Conservation (phyloP, 306 rosid genomes). For the Medicago ruthenica region DNA sequence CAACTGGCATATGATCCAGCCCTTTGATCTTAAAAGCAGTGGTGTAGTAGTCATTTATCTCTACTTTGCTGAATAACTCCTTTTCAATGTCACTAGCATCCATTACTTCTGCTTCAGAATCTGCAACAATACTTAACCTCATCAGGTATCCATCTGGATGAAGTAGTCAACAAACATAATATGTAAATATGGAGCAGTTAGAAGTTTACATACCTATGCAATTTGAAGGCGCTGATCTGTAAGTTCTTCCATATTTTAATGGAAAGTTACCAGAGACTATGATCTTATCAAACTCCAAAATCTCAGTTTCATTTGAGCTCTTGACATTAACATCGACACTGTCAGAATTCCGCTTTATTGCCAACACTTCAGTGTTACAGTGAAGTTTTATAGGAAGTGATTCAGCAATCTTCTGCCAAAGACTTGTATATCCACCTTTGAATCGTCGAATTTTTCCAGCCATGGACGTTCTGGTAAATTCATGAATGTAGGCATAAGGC, state of each 20-base stretch:
- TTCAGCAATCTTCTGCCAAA: conserved; percentile 78
- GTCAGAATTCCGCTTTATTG: conserved; percentile 59
- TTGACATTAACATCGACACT: conserved; percentile 54
- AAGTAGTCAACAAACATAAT: background rate
- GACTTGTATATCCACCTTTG: conserved; percentile 82
- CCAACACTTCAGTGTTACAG: conserved; percentile 69
- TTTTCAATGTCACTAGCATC: conserved; percentile 78
- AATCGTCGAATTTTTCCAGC: conserved; percentile 93
- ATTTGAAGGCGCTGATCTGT: conserved; percentile 60
- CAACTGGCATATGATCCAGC: conserved; percentile 70
- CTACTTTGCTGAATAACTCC: conserved; percentile 82
- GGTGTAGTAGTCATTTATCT: conserved; percentile 90
- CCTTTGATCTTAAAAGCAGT: conserved; percentile 82
- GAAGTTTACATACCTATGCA: conserved; percentile 53
- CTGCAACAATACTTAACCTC: conserved; percentile 49
- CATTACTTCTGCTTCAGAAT: conserved; percentile 62
- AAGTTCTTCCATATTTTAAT: conserved; percentile 71
- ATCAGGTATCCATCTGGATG: conserved; percentile 17
- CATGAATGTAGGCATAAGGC: conserved; percentile 92
- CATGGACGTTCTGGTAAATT: conserved; percentile 93
- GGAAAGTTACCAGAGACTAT: conserved; percentile 87
- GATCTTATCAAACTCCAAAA: conserved; percentile 78
- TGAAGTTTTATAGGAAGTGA: conserved; percentile 73
- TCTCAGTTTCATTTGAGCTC: conserved; percentile 48
- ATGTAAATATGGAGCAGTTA: background rate